Percentiles rank a stretch among this genome's conserved stretches.
phyloP scores from a whole-genome alignment of 2,329 filamentous ascomycete species.

The Aspergillus terreus region DNA sequence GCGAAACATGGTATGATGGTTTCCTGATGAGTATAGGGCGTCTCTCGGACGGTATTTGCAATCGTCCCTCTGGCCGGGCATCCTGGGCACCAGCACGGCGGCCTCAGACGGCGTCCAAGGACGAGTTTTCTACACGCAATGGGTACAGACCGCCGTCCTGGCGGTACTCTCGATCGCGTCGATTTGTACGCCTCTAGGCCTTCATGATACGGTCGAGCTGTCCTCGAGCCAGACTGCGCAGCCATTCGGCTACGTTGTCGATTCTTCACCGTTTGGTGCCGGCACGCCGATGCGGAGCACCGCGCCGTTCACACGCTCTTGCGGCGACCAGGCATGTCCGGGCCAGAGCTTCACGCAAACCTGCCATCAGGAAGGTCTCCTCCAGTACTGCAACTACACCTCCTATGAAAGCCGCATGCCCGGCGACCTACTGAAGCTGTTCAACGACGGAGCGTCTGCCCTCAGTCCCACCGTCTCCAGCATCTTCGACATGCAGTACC shows the following conservation, averaged over 20 bases:
- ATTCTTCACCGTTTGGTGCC: slow-evolving; percentile 35
- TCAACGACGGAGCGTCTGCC: slow-evolving; percentile 33
- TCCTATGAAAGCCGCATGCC: slow-evolving; percentile 34
- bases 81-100: slow-evolving; percentile 39
- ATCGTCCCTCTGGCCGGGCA: slow-evolving; percentile 40
- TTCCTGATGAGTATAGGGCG: slow-evolving; percentile 22
- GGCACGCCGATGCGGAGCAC: slow-evolving; percentile 37
- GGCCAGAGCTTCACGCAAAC: slow-evolving; percentile 12
- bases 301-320: slow-evolving; percentile 31
- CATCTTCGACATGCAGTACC: slow-evolving; percentile 43
- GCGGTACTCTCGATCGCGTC: slow-evolving; percentile 39
- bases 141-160: slow-evolving; percentile 24
- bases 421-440: slow-evolving; percentile 30
- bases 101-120: slow-evolving; percentile 27
- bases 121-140: slow-evolving; percentile 14
- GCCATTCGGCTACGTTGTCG: slow-evolving; percentile 38
- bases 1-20: neutral
- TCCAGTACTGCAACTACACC: slow-evolving; percentile 9
- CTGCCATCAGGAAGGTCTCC: neutral
- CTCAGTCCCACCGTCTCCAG: slow-evolving; percentile 34
- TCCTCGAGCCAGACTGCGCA: slow-evolving; percentile 8
- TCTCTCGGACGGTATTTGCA: slow-evolving; percentile 37
- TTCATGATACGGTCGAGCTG: slow-evolving; percentile 39
- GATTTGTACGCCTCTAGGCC: slow-evolving; percentile 46
- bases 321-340: slow-evolving; percentile 14